phyloP scores from a whole-genome alignment of 257 asterid genomes.

The Petrea volubilis region DNA sequence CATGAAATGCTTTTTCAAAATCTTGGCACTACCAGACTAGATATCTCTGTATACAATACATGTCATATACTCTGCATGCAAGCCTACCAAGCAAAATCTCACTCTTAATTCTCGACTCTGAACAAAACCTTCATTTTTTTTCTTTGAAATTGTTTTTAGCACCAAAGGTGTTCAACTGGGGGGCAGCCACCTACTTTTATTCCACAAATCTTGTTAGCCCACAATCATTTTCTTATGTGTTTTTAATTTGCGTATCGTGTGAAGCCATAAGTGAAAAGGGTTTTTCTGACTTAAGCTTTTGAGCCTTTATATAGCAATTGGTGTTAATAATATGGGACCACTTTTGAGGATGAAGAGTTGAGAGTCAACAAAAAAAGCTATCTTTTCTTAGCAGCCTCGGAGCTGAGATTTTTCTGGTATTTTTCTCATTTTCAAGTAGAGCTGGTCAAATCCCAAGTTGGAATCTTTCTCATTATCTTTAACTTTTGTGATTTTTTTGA shows the following conservation, averaged over 20 bases:
- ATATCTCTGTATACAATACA: not conserved
- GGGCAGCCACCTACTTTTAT: not conserved
- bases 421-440: too few species aligned
- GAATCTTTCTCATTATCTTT: constrained; percentile 15
- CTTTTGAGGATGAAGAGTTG: constrained; percentile 16
- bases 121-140: too few species aligned
- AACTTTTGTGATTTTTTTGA: not conserved
- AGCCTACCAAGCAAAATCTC: not conserved
- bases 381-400: constrained; percentile 23
- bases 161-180: not conserved
- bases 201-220: not conserved
- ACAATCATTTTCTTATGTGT: not conserved
- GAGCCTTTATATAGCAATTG: not conserved
- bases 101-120: constrained; percentile 4
- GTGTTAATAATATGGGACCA: not conserved
- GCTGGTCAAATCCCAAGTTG: constrained; percentile 37
- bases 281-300: not conserved
- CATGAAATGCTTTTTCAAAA: not conserved
- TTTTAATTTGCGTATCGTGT: not conserved
- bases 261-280: not conserved
- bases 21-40: not conserved
- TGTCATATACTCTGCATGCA: constrained; percentile 17
- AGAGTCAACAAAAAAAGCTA: constrained; percentile 14
- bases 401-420: constrained; percentile 10
- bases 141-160: not conserved